phyloP scores from a whole-genome alignment of 805 yeast genomes.

The Starmera quercuum region DNA sequence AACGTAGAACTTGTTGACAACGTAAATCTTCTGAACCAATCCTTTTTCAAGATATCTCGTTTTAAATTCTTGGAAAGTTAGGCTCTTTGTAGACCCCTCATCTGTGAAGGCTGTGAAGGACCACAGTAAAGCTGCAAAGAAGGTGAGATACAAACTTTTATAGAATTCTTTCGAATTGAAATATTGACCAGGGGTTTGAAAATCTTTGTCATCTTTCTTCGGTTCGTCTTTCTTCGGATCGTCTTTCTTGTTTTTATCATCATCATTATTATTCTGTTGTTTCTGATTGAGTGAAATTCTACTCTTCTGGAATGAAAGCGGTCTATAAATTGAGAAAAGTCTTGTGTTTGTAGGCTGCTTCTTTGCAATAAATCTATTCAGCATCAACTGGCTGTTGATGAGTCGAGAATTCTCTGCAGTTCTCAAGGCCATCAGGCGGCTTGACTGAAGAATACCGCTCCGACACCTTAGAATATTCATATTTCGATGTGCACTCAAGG shows the following conservation, averaged over 20 bases:
- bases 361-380: too few species aligned
- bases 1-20: slow-evolving; percentile 65
- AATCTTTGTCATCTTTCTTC: slow-evolving; percentile 14
- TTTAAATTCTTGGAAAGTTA: slow-evolving; percentile 79
- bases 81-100: slow-evolving; percentile 17
- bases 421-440: too few species aligned
- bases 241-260: slow-evolving; percentile 12
- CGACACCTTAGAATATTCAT: slow-evolving; percentile 2
- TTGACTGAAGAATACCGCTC: too few species aligned
- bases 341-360: too few species aligned
- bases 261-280: slow-evolving; percentile 8
- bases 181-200: slow-evolving; percentile 25
- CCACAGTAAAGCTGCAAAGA: slow-evolving; percentile 30
- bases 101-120: slow-evolving; percentile 24
- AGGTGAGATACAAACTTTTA: slow-evolving; percentile 29
- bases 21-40: slow-evolving; percentile 63
- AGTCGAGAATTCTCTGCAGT: too few species aligned
- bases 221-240: slow-evolving; percentile 14
- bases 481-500: too few species aligned
- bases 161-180: slow-evolving; percentile 35
- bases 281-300: slow-evolving; percentile 2
- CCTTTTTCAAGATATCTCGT: slow-evolving; percentile 73
- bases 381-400: too few species aligned
- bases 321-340: slow-evolving; percentile 3
- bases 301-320: slow-evolving; percentile 6